A percentile compares a stretch with the other conserved stretches of the same genome.
These are phyloP conservation scores for Ziziphus jujuba DNA, from an alignment of 306 rosid genomes.

Conservation along the genomic window DNA sequence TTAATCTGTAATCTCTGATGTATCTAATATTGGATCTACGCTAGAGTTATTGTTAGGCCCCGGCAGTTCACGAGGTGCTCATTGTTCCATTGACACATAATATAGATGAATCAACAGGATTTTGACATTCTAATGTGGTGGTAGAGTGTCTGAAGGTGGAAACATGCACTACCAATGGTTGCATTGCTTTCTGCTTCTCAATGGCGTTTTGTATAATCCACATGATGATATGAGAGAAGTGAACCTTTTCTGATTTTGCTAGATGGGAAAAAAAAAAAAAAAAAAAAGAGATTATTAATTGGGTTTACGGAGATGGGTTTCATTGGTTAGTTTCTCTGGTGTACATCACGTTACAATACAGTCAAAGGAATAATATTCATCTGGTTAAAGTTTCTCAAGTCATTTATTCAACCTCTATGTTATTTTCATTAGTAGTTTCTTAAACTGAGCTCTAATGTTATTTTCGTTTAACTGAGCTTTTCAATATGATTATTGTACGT, in stretches of 20 bases:
- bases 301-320: background rate
- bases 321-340: too few relatives aligned
- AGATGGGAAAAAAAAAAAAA: background rate
- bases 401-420: background rate
- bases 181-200: too few relatives aligned
- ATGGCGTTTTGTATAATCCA: background rate
- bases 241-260: background rate
- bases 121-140: background rate
- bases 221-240: background rate
- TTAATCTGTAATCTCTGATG: background rate
- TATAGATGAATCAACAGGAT: background rate
- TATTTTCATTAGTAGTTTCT: background rate
- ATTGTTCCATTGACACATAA: background rate
- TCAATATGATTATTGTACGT: too few relatives aligned
- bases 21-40: background rate
- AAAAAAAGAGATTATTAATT: background rate
- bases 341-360: background rate
- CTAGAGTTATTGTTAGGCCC: background rate
- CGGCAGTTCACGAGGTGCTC: background rate
- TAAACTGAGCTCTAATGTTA: background rate
- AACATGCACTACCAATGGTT: too few relatives aligned
- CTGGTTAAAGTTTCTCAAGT: background rate
- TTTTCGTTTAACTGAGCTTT: background rate
- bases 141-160: background rate
- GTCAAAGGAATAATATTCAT: background rate